Evolutionary conservation across 768 basidiomycete genomes (phyloP).

Genomic region (Hygrophorus russula): DNA sequence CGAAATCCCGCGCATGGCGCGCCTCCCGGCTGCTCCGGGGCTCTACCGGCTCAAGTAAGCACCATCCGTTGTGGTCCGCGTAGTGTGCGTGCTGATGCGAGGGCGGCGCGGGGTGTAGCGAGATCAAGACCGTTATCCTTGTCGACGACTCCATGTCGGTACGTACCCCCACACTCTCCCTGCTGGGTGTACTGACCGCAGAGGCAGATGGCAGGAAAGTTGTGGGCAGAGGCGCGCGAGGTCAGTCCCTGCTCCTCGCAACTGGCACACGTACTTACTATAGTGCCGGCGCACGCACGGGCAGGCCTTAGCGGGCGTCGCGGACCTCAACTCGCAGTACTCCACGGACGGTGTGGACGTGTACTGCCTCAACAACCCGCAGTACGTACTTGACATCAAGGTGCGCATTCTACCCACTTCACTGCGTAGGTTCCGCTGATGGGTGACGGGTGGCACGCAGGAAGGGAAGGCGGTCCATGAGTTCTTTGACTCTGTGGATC

Average conservation of each 20-base stretch:
- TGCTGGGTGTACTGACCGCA: too few species aligned
- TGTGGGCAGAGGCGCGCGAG: slow-evolving; percentile 12
- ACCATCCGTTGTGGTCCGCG: too few species aligned
- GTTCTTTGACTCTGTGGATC: slow-evolving; percentile 33
- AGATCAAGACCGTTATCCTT: slow-evolving; percentile 13
- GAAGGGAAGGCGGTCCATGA: slow-evolving; percentile 22
- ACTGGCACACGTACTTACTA: too few species aligned
- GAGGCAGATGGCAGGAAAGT: slow-evolving; percentile 11
- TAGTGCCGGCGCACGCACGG: too few species aligned
- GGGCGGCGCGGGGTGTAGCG: too few species aligned
- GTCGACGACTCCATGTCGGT: slow-evolving; percentile 15
- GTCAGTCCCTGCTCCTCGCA: too few species aligned
- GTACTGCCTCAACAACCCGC: slow-evolving; percentile 40
- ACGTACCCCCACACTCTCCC: neutral
- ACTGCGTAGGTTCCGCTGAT: neutral
- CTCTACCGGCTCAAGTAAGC: neutral
- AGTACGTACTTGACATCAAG: slow-evolving; percentile 24
- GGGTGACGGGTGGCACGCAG: slow-evolving; percentile 15
- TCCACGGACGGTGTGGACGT: slow-evolving; percentile 52
- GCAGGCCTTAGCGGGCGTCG: slow-evolving; percentile 34
- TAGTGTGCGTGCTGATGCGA: too few species aligned
- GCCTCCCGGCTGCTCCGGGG: neutral
- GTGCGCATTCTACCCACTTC: slow-evolving; percentile 12
- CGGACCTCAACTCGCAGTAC: slow-evolving; percentile 33
- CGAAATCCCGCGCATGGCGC: slow-evolving; percentile 10